These are phyloP conservation scores for Stagonosporopsis rhizophila DNA, from an alignment of 2,329 filamentous ascomycete species.

Conservation along the genomic window DNA sequence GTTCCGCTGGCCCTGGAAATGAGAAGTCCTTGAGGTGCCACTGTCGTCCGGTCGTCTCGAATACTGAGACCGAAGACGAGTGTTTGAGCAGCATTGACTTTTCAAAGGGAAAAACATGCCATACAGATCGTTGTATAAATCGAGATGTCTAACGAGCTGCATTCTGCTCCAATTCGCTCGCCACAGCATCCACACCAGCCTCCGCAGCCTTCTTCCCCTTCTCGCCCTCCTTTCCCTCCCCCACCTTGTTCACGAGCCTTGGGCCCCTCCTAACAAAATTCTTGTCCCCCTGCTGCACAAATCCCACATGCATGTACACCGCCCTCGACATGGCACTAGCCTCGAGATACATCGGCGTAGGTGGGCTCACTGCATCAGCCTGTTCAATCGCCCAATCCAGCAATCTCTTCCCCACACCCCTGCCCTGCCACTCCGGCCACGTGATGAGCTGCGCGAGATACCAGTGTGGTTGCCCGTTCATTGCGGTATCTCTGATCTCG, in stretches of 20 bases:
- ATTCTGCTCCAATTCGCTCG: neutral
- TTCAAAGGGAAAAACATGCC: too few species aligned
- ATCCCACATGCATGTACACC: constrained; percentile 43
- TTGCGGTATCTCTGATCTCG: constrained; percentile 18
- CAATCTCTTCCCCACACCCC: constrained; percentile 37
- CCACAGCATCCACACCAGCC: constrained; percentile 3
- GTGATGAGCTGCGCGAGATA: constrained; percentile 40
- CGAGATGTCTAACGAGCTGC: neutral
- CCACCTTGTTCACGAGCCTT: constrained; percentile 11
- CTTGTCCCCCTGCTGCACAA: constrained; percentile 26
- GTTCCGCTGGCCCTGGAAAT: neutral
- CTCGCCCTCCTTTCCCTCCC: constrained; percentile 1
- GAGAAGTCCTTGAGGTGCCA: neutral
- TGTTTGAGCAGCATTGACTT: neutral
- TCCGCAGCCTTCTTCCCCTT: constrained; percentile 8
- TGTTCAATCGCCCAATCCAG: constrained; percentile 41
- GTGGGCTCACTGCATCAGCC: constrained; percentile 35
- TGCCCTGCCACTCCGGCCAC: constrained; percentile 40
- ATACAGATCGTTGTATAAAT: too few species aligned
- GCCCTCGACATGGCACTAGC: constrained; percentile 29
- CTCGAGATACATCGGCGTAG: constrained; percentile 43
- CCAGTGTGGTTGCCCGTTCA: constrained; percentile 40
- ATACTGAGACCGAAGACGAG: neutral
- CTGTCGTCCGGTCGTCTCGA: neutral
- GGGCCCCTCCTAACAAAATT: constrained; percentile 1